Evolutionary conservation across 257 asterid genomes (phyloP), one percentile per base, ranked within the genome.

Genomic region (Euphrasia confusa): DNA sequence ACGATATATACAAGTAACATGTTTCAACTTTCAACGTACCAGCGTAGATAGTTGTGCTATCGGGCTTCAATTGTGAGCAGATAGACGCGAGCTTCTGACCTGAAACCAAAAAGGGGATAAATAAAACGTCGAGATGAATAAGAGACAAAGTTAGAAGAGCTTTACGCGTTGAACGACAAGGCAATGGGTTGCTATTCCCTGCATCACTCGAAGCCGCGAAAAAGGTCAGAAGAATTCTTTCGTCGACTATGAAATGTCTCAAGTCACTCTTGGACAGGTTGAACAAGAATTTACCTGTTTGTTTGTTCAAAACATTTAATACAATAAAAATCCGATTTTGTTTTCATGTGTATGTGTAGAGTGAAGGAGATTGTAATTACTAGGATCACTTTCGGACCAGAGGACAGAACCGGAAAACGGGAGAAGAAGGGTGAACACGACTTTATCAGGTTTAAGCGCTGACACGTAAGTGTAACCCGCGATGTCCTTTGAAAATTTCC

Each of bases 61-160:
- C 73, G 10, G 83, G 78, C 71, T 67, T 77, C 63, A 73, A 72
- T 78, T 72, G 81, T 65, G 95, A 80, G 79, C 97, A 93, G 78
- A 94, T 80, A 52, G 83, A 78, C 18, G 80, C 95, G 66, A 79
- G 72, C 75, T 85, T 89, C 80, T 79, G 90, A 27, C 86, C 97
- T 93, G 87, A 32, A 75, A 15, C 49, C 73, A 52, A 44, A 18
- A 11, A 50, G 6, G 18, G 17, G 17, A 42, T 33, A 65, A 26
- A 21, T n/a, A 12, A 27, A 49, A 45, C 15, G 7, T 18, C 4
- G 15, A 45, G 17, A 45, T 45, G 52, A 50, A 50, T 50, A 50
- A 14, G 56, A 11, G 2, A 9, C 7, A 50, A 12, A 66, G 27
- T 35, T 33, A 55, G 33, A 68, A 68, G 68, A 68, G 42, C 30